Percentiles rank a stretch among this genome's conserved stretches.
Evolutionary conservation across 768 basidiomycete genomes (phyloP).

Genomic region (Atractiella rhizophila): DNA sequence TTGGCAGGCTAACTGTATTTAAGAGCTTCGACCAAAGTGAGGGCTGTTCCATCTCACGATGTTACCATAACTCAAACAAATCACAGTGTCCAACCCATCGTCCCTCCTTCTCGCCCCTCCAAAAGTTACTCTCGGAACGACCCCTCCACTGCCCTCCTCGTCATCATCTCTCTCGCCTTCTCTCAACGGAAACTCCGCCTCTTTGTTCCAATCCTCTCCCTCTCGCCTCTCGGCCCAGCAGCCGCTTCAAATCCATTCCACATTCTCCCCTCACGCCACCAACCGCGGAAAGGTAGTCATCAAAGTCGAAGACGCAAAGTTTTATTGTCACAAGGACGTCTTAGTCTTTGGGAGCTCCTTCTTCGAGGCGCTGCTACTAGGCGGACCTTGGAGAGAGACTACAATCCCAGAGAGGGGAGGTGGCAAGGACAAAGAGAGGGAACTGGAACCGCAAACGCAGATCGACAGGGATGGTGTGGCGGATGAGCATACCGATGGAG

Average conservation of each 20-base stretch:
- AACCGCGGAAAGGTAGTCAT: constrained; percentile 5
- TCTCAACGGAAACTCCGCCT: not conserved
- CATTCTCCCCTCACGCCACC: not conserved
- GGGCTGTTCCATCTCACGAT: too few relatives aligned
- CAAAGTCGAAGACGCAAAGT: constrained; percentile 1
- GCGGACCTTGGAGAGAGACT: constrained; percentile 10
- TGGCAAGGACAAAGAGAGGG: not conserved
- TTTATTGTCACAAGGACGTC: constrained; percentile 7
- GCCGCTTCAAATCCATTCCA: not conserved
- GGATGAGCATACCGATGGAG: not conserved
- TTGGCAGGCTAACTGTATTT: too few relatives aligned
- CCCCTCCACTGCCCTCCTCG: too few relatives aligned
- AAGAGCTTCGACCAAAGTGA: too few relatives aligned
- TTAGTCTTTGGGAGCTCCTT: constrained; percentile 4
- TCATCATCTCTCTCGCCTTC: too few relatives aligned
- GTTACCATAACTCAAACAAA: too few relatives aligned
- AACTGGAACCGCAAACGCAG: not conserved
- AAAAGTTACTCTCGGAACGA: too few relatives aligned
- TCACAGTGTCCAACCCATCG: too few relatives aligned
- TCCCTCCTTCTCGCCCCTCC: too few relatives aligned
- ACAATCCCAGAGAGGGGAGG: not conserved
- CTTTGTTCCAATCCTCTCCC: not conserved
- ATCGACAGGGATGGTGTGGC: not conserved
- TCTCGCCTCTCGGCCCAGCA: not conserved
- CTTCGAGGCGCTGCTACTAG: constrained; percentile 4